These are phyloP conservation scores for Hebeloma cylindrosporum DNA, from an alignment of 768 basidiomycete genomes.

Conservation along the genomic window DNA sequence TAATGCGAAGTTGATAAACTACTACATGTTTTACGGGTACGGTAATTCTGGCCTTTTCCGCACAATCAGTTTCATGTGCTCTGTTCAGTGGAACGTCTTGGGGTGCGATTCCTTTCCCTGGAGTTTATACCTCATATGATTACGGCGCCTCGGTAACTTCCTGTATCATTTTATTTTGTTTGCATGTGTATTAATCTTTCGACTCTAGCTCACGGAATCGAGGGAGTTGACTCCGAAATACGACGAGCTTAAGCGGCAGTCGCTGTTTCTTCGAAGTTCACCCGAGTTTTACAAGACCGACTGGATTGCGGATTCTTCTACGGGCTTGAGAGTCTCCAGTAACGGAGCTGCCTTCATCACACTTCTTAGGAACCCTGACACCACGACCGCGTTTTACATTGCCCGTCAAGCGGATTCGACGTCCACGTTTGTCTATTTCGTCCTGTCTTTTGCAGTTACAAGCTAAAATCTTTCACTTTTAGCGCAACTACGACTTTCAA, in stretches of 20 bases:
- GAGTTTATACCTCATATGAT: conserved; percentile 80
- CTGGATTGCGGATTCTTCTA: conserved; percentile 62
- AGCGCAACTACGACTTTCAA: conserved; percentile 57
- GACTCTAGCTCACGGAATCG: conserved; percentile 56
- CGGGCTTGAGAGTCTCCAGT: conserved; percentile 40
- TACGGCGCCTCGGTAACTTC: conserved; percentile 61
- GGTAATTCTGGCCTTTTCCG: conserved; percentile 4
- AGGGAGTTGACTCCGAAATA: conserved; percentile 67
- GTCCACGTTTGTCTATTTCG: conserved; percentile 49
- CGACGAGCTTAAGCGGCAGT: conserved; percentile 76
- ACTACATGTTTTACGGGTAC: conserved; percentile 85
- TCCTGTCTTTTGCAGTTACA: background rate
- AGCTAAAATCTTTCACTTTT: background rate
- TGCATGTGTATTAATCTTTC: background rate
- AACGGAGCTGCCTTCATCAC: conserved; percentile 58
- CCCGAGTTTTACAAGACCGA: conserved; percentile 81
- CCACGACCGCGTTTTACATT: conserved; percentile 65
- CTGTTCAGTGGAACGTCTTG: conserved; percentile 76
- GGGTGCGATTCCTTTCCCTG: conserved; percentile 79
- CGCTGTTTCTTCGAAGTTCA: conserved; percentile 75
- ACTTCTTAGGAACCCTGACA: conserved; percentile 67
- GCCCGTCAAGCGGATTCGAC: conserved; percentile 66
- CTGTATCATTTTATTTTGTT: background rate
- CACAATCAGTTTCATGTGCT: background rate
- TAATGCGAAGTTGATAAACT: conserved; percentile 80